A percentile compares a stretch with the other conserved stretches of the same genome.
Conservation (phyloP, 2,329 filamentous ascomycete genomes). For the Ophiocordyceps polyrhachis-furcata region DNA sequence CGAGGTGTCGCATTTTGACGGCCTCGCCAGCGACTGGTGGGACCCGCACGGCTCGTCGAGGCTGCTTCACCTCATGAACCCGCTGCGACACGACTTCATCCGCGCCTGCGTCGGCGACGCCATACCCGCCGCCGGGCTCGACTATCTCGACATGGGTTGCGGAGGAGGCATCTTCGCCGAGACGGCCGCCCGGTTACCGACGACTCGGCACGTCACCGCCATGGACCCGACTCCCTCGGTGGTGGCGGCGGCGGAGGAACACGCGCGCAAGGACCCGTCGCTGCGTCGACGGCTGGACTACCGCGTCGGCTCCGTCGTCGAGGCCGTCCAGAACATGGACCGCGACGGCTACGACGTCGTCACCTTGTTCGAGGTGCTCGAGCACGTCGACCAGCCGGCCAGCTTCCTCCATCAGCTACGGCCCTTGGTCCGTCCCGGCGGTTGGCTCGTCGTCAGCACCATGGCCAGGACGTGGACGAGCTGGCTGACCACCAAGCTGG, state of each 20-base stretch:
- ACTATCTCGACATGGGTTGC: constrained; percentile 83
- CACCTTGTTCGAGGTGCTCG: constrained; percentile 82
- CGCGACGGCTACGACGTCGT: constrained; percentile 54
- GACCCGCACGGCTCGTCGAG: constrained; percentile 84
- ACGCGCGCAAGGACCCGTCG: constrained; percentile 55
- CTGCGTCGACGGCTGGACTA: constrained; percentile 51
- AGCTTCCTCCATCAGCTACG: constrained; percentile 55
- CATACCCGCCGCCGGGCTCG: constrained; percentile 21
- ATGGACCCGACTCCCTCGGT: constrained; percentile 64
- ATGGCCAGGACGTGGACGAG: constrained; percentile 79
- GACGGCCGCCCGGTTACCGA: constrained; percentile 50
- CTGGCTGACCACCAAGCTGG: constrained; percentile 80
- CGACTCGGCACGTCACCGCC: constrained; percentile 46
- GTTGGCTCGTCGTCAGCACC: constrained; percentile 83
- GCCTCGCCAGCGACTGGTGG: constrained; percentile 91
- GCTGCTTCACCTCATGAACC: constrained; percentile 94
- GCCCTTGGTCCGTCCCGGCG: constrained; percentile 68
- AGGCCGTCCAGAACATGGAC: constrained; percentile 15
- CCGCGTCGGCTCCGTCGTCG: constrained; percentile 56
- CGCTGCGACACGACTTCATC: constrained; percentile 86
- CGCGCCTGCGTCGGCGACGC: constrained; percentile 43
- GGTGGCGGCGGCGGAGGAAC: constrained; percentile 53
- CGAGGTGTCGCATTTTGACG: constrained; percentile 88
- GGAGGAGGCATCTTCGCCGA: constrained; percentile 95
- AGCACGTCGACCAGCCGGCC: constrained; percentile 66